Evolutionary conservation across 2,329 filamentous ascomycete genomes (phyloP).

Genomic region (Mycosphaerella sp.): DNA sequence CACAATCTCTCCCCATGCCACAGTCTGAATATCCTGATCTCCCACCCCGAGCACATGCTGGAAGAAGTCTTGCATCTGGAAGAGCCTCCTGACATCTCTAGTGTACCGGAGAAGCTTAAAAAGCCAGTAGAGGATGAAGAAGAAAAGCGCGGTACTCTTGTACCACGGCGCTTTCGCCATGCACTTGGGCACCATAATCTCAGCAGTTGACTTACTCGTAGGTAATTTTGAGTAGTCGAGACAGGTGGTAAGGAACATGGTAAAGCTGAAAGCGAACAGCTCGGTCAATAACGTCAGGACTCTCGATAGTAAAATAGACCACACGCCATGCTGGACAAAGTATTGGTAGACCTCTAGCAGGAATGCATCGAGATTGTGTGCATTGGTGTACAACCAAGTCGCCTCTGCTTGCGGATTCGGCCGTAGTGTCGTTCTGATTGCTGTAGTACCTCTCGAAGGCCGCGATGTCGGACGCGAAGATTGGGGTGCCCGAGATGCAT

Average conservation of each 20-base stretch:
- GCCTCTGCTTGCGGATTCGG: conserved; percentile 66
- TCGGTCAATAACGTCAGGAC: conserved; percentile 71
- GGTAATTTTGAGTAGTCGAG: conserved; percentile 70
- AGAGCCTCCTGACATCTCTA: conserved; percentile 64
- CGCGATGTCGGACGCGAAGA: conserved; percentile 13
- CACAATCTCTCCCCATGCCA: conserved; percentile 90
- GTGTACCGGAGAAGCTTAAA: conserved; percentile 70
- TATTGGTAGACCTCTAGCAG: conserved; percentile 82
- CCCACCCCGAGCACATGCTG: conserved; percentile 74
- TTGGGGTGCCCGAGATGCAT: conserved; percentile 23
- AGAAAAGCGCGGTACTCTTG: conserved; percentile 74
- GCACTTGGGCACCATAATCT: conserved; percentile 66
- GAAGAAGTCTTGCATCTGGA: conserved; percentile 80
- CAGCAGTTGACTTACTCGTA: conserved; percentile 54
- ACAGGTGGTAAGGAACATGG: conserved; percentile 79
- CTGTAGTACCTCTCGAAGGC: conserved; percentile 13
- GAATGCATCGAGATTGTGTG: conserved; percentile 82
- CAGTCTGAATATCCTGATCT: conserved; percentile 81
- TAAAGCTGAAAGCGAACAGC: conserved; percentile 72
- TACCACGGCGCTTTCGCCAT: conserved; percentile 64
- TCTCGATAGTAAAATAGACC: conserved; percentile 71
- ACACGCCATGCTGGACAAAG: conserved; percentile 74
- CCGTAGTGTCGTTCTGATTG: conserved; percentile 23
- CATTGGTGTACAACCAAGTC: conserved; percentile 89
- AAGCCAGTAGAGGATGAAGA: conserved; percentile 79